Percentiles rank a stretch among this genome's conserved stretches.
Conservation (phyloP, 75 land plant genomes). For the Pinus taeda region DNA sequence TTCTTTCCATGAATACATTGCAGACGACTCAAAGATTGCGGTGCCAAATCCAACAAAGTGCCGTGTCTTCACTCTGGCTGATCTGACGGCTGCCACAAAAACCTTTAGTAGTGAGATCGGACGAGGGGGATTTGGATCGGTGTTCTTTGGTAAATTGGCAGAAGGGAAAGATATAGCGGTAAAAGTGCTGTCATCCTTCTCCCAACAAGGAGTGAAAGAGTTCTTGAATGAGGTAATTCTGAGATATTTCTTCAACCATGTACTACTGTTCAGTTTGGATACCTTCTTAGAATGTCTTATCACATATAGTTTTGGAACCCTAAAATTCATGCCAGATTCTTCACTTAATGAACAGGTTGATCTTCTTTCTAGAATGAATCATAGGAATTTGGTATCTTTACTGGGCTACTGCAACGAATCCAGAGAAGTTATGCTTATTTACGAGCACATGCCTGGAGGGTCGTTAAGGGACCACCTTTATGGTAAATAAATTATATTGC, state of each 20-base stretch:
- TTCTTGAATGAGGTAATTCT: constrained; percentile 32
- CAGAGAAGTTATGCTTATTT: constrained; percentile 34
- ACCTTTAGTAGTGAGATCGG: background rate
- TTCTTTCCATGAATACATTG: background rate
- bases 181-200: constrained; percentile 24
- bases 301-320: too few species aligned
- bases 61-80: background rate
- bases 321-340: background rate
- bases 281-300: too few species aligned
- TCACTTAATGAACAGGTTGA: constrained; percentile 8
- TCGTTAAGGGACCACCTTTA: constrained; percentile 54
- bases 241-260: background rate
- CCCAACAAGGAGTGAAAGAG: constrained; percentile 30
- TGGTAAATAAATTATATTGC: background rate
- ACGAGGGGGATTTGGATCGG: background rate
- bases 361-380: constrained; percentile 18
- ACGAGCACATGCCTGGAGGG: constrained; percentile 56
- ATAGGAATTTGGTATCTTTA: constrained; percentile 40
- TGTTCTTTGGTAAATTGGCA: constrained; percentile 13
- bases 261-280: background rate
- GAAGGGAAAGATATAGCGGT: constrained; percentile 36
- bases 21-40: too few species aligned
- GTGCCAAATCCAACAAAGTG: background rate
- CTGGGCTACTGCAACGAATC: constrained; percentile 47
- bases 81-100: background rate